These are phyloP conservation scores for Phaffia australis DNA, from an alignment of 768 basidiomycete genomes.

Conservation along the genomic window DNA sequence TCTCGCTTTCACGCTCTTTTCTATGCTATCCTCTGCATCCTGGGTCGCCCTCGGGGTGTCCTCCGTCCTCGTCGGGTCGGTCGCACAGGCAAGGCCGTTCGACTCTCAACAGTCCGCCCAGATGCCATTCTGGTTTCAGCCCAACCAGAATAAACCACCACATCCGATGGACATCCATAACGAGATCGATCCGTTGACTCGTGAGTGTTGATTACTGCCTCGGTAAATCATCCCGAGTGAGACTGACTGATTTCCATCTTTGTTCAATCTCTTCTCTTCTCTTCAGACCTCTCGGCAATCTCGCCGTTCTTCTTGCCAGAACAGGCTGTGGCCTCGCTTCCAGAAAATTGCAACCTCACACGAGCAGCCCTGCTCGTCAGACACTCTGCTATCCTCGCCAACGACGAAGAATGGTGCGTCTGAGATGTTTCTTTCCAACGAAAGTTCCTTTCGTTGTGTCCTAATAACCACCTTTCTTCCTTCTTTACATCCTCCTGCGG, in stretches of 20 bases:
- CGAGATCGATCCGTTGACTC: constrained; percentile 15
- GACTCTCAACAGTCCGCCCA: too few species aligned
- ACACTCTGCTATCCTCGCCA: constrained; percentile 38
- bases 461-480: background rate
- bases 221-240: background rate
- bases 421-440: background rate
- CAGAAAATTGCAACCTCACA: constrained; percentile 33
- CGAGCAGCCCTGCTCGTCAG: constrained; percentile 38
- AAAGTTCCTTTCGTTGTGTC: background rate
- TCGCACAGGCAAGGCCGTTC: too few species aligned
- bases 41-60: too few species aligned
- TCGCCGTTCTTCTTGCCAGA: constrained; percentile 37
- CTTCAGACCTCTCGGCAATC: constrained; percentile 37
- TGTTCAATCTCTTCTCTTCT: background rate
- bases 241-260: background rate
- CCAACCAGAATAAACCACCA: too few species aligned
- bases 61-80: too few species aligned
- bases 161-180: background rate
- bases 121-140: too few species aligned
- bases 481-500: background rate
- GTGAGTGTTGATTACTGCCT: constrained; percentile 2
- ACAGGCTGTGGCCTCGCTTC: constrained; percentile 33
- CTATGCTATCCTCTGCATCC: too few species aligned
- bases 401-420: constrained; percentile 38
- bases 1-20: too few species aligned